Conservation (phyloP, 352 stramenopile species). For the Aphanomyces cochlioides region DNA sequence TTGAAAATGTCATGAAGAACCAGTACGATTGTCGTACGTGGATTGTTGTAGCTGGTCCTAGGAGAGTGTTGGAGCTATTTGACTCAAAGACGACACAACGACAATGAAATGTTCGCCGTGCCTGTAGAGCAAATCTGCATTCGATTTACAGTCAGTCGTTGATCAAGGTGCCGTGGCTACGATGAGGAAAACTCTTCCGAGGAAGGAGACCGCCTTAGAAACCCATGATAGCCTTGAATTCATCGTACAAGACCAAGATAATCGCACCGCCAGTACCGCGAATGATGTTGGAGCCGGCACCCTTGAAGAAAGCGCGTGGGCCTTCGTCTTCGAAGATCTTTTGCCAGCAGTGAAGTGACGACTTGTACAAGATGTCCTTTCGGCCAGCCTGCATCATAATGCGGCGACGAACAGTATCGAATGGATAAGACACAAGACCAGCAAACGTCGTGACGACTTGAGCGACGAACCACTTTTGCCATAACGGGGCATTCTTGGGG, state of each 20-base stretch:
- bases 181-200: slow-evolving; percentile 28
- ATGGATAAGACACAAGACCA: slow-evolving; percentile 95
- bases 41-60: too few species aligned
- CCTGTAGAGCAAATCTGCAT: too few species aligned
- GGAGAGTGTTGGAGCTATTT: too few species aligned
- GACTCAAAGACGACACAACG: too few species aligned
- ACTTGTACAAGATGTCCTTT: slow-evolving; percentile 96
- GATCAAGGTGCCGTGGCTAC: neutral
- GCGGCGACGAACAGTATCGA: slow-evolving; percentile 93
- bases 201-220: slow-evolving; percentile 26
- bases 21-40: too few species aligned
- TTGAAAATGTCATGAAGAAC: too few species aligned
- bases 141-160: too few species aligned
- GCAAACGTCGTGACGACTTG: slow-evolving; percentile 88
- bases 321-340: slow-evolving; percentile 98
- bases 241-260: slow-evolving; percentile 98
- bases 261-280: slow-evolving; percentile 97
- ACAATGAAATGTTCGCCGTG: too few species aligned
- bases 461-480: slow-evolving; percentile 89
- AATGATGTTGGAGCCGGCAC: slow-evolving; percentile 97
- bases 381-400: slow-evolving; percentile 99
- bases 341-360: slow-evolving; percentile 93
- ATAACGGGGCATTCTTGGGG: slow-evolving; percentile 83
- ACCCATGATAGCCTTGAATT: slow-evolving; percentile 89
- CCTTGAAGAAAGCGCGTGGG: slow-evolving; percentile 96